Percentiles rank a stretch among this genome's conserved stretches.
Conservation (phyloP, 192 early-diverging fungal genomes). For the Jimgerdemannia lactiflua region DNA sequence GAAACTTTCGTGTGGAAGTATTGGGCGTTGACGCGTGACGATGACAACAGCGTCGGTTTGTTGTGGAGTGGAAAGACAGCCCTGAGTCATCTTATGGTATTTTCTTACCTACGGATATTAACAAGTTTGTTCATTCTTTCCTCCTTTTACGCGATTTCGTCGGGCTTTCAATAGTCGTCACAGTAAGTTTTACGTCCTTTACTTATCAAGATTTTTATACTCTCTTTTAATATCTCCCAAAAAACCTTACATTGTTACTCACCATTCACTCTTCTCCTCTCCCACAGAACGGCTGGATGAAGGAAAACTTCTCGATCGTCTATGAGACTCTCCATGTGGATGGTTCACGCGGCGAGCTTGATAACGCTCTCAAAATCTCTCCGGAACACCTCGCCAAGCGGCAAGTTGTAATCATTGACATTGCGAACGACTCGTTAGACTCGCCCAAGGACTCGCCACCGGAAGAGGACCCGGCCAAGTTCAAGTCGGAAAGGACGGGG, state of each 20-base stretch:
- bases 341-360: constrained; percentile 62
- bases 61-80: too few relatives aligned
- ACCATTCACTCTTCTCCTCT: background rate
- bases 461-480: constrained; percentile 65
- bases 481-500: constrained; percentile 60
- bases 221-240: background rate
- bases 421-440: constrained; percentile 62
- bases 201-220: background rate
- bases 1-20: too few relatives aligned
- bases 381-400: constrained; percentile 54
- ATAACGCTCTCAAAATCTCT: constrained; percentile 50
- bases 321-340: constrained; percentile 73
- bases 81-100: too few relatives aligned
- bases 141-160: background rate
- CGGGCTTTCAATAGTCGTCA: background rate
- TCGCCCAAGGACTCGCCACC: constrained; percentile 45
- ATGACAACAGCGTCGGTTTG: too few relatives aligned
- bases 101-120: too few relatives aligned
- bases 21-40: too few relatives aligned
- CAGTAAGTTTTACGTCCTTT: background rate
- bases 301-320: constrained; percentile 65
- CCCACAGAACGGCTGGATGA: constrained; percentile 63
- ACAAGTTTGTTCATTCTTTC: background rate
- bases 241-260: background rate
- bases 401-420: constrained; percentile 60